Conservation (phyloP, 1,139 yeast genomes). For the Suhomyces guaymorum region DNA sequence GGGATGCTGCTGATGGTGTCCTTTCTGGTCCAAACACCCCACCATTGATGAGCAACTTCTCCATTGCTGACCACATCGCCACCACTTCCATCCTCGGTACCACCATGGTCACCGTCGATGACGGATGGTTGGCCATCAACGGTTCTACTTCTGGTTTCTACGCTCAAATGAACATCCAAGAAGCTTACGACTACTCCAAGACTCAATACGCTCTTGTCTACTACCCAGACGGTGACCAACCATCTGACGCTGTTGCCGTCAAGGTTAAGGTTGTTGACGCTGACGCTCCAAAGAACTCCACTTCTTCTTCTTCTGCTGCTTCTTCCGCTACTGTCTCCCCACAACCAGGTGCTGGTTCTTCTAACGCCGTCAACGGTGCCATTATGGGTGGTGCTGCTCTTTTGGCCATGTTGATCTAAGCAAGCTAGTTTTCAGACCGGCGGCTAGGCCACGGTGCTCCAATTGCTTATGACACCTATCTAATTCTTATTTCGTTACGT, state of each 20-base stretch:
- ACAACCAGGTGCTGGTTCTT: conserved; percentile 5
- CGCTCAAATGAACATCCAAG: conserved; percentile 44
- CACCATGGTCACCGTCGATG: conserved; percentile 18
- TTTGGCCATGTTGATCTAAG: conserved; percentile 13
- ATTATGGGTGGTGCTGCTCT: conserved; percentile 17
- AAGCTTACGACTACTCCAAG: conserved; percentile 45
- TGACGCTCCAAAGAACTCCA: conserved; percentile 1
- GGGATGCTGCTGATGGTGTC: conserved; percentile 8
- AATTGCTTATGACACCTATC: not conserved
- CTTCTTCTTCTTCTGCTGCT: conserved; percentile 10
- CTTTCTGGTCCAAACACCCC: not conserved
- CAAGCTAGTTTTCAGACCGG: not conserved
- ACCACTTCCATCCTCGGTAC: conserved; percentile 20
- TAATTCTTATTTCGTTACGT: not conserved
- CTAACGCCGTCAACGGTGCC: conserved; percentile 16
- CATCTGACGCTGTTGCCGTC: conserved; percentile 24
- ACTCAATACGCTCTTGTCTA: conserved; percentile 25
- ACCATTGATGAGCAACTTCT: conserved; percentile 3
- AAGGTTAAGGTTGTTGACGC: conserved; percentile 15
- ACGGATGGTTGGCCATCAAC: conserved; percentile 28
- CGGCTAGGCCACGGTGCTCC: no score
- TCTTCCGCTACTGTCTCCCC: conserved; percentile 13
- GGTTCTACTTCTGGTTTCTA: conserved; percentile 36
- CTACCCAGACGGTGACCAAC: conserved; percentile 13
- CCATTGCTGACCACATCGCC: conserved; percentile 12